Percentiles rank a stretch among this genome's conserved stretches.
These are phyloP conservation scores for Aureobasidium sp. DNA, from an alignment of 2,329 filamentous ascomycete species.

Conservation along the genomic window DNA sequence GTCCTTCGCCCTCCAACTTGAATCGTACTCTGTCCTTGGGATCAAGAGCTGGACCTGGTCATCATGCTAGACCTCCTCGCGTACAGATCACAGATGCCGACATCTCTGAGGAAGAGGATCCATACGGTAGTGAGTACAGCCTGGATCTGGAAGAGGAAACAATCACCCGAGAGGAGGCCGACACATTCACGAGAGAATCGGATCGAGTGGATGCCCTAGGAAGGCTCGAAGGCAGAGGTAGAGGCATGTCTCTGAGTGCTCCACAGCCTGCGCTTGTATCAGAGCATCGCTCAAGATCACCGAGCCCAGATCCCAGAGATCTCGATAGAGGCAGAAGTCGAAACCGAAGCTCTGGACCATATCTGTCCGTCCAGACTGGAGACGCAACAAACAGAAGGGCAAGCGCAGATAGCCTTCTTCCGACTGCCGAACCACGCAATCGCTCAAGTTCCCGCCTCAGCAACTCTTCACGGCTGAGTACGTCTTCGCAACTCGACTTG, in stretches of 20 bases:
- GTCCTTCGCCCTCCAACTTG: background rate
- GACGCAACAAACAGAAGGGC: background rate
- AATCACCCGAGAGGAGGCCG: conserved; percentile 1
- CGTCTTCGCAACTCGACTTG: conserved; percentile 4
- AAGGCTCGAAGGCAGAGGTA: background rate
- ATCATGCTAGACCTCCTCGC: background rate
- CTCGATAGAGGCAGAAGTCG: background rate
- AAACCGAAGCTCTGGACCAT: background rate
- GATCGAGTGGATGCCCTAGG: background rate
- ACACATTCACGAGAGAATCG: background rate
- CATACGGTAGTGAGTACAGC: conserved; percentile 2
- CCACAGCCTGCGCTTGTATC: background rate
- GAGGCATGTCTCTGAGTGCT: background rate
- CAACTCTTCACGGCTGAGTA: background rate
- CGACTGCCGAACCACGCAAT: background rate
- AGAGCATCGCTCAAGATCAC: background rate
- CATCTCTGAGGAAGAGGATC: conserved; percentile 1
- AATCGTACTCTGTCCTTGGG: conserved; percentile 3
- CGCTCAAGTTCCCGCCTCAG: conserved; percentile 1
- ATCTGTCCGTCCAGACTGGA: background rate
- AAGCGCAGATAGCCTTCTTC: conserved; percentile 3
- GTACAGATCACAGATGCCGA: background rate
- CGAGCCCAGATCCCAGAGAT: background rate
- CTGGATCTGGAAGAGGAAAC: background rate
- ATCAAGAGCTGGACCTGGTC: conserved; percentile 7